A percentile compares a stretch with the other conserved stretches of the same genome.
These are phyloP conservation scores for Juncus inflexus DNA, from an alignment of 176 grass and related monocot species.

Conservation along the genomic window DNA sequence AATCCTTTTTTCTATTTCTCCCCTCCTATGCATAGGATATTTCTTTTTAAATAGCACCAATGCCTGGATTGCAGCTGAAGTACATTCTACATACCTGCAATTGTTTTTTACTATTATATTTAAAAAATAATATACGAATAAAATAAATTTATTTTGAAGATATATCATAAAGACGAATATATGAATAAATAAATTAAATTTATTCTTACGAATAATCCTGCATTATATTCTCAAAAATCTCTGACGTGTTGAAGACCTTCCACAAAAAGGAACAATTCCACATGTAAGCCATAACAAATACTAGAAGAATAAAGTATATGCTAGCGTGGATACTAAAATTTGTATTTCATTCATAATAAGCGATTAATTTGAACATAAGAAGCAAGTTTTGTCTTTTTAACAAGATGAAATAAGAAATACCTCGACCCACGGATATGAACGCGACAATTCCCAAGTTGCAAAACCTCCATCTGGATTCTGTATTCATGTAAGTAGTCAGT, in stretches of 20 bases:
- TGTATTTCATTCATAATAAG: neutral
- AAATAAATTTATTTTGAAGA: slow-evolving; percentile 11
- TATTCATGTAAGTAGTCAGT: neutral
- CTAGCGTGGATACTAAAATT: neutral
- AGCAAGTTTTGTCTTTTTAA: neutral
- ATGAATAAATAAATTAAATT: neutral
- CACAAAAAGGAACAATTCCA: neutral
- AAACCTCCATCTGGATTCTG: slow-evolving; percentile 62
- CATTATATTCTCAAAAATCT: slow-evolving; percentile 58
- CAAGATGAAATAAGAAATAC: slow-evolving; percentile 15
- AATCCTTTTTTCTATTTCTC: slow-evolving; percentile 54
- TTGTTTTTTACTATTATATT: slow-evolving; percentile 7
- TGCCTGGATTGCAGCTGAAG: slow-evolving; percentile 53
- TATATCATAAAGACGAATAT: slow-evolving; percentile 1
- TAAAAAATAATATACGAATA: neutral
- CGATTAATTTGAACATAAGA: neutral
- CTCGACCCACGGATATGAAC: slow-evolving; percentile 66
- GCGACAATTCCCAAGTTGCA: slow-evolving; percentile 53
- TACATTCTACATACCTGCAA: slow-evolving; percentile 61
- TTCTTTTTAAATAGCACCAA: slow-evolving; percentile 40
- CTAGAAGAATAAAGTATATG: neutral
- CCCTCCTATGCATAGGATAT: slow-evolving; percentile 40
- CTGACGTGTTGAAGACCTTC: slow-evolving; percentile 60
- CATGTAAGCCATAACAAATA: neutral
- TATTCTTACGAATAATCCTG: slow-evolving; percentile 61